Percentiles rank a stretch among this genome's conserved stretches.
Evolutionary conservation across 129 eudicot genomes (phyloP).

Genomic region (Mikania micrantha): DNA sequence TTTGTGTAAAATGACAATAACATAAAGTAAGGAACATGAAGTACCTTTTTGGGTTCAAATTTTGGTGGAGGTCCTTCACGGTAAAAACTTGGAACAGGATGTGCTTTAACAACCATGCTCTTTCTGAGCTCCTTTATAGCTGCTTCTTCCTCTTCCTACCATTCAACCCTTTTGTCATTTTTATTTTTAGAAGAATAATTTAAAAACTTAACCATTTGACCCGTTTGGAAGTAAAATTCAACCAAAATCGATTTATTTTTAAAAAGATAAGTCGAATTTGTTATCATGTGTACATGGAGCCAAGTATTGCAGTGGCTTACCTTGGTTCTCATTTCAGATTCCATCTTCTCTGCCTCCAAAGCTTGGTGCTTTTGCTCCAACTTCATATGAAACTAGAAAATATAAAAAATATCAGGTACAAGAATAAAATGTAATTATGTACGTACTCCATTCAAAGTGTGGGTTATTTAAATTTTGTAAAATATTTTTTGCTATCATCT

Average conservation of each 20-base stretch:
- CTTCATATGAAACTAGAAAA: slow-evolving; percentile 53
- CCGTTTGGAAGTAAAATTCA: neutral
- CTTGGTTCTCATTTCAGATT: slow-evolving; percentile 63
- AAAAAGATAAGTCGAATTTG: neutral
- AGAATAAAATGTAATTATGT: neutral
- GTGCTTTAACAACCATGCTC: slow-evolving; percentile 67
- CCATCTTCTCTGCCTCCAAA: slow-evolving; percentile 74
- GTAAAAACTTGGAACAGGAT: slow-evolving; percentile 87
- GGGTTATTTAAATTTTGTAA: neutral
- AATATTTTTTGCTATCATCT: neutral
- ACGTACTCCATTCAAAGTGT: neutral
- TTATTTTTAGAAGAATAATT: neutral
- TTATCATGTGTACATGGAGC: neutral
- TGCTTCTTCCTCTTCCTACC: slow-evolving; percentile 78
- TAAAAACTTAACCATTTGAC: neutral
- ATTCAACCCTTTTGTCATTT: neutral
- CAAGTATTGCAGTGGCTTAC: slow-evolving; percentile 28
- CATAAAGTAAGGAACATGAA: neutral
- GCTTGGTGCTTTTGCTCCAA: too few species aligned
- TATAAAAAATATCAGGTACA: neutral
- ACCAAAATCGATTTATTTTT: neutral
- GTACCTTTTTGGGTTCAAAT: slow-evolving; percentile 84
- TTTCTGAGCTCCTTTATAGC: slow-evolving; percentile 38
- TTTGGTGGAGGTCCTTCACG: slow-evolving; percentile 86
- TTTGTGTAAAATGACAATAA: neutral